These are phyloP conservation scores for Candida michaelii DNA, from an alignment of 805 yeast genomes.

Conservation along the genomic window DNA sequence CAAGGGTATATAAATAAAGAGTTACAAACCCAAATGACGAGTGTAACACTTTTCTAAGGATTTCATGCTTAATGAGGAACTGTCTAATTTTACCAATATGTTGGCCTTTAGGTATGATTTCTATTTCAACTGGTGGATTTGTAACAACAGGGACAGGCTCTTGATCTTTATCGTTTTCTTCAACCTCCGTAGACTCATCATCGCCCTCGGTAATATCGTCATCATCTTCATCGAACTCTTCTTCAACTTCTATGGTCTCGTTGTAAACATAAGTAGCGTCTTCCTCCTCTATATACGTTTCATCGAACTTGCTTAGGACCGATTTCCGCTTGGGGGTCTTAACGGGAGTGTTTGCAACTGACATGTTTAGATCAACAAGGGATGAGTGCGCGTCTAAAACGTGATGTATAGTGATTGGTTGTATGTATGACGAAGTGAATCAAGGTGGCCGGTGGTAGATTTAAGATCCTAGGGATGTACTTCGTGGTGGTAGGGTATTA, in stretches of 20 bases:
- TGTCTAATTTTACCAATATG: constrained; percentile 1
- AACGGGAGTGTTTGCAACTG: not conserved
- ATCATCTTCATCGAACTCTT: constrained; percentile 17
- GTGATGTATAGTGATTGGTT: not conserved
- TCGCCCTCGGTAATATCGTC: constrained; percentile 19
- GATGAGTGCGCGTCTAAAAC: not conserved
- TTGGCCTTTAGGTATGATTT: not conserved
- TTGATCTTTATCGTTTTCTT: constrained; percentile 11
- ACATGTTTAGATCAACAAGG: constrained; percentile 3
- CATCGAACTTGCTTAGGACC: constrained; percentile 21
- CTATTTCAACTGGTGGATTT: not conserved
- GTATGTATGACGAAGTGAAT: too few species aligned
- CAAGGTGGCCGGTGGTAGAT: too few species aligned
- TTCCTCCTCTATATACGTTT: constrained; percentile 37
- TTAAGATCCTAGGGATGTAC: not conserved
- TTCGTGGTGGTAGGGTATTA: not conserved
- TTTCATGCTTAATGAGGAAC: constrained; percentile 60
- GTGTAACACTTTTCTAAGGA: constrained; percentile 86
- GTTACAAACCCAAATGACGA: constrained; percentile 86
- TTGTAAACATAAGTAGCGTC: constrained; percentile 35
- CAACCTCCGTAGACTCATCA: constrained; percentile 12
- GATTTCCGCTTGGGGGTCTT: constrained; percentile 17
- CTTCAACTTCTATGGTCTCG: constrained; percentile 19
- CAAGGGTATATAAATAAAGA: constrained; percentile 65
- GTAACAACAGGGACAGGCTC: not conserved